Evolutionary conservation across 2,329 filamentous ascomycete genomes (phyloP).

Genomic region (Neocatenulostroma microsporum): DNA sequence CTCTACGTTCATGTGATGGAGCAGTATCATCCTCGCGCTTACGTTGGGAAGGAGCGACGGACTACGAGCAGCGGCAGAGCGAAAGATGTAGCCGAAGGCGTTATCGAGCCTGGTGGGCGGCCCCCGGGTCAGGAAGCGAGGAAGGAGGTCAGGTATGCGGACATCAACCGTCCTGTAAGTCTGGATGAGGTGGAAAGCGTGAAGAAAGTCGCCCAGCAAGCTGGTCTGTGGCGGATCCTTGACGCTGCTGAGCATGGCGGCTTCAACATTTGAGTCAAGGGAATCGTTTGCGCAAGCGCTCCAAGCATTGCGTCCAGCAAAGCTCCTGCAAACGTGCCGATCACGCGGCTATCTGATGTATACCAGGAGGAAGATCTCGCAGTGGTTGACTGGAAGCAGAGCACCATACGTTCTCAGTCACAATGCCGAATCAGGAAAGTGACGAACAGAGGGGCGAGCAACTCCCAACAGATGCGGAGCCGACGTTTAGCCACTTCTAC

Average conservation of each 20-base stretch:
- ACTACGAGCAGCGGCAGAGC: slow-evolving; percentile 15
- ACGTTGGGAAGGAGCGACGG: slow-evolving; percentile 64
- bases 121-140: slow-evolving; percentile 21
- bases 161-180: slow-evolving; percentile 67
- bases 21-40: slow-evolving; percentile 72
- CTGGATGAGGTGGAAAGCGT: slow-evolving; percentile 59
- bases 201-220: slow-evolving; percentile 58
- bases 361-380: too few relatives aligned
- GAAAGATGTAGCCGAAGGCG: slow-evolving; percentile 22
- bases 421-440: too few relatives aligned
- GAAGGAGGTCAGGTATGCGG: slow-evolving; percentile 57
- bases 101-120: slow-evolving; percentile 24
- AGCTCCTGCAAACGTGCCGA: too few relatives aligned
- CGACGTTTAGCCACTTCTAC: too few relatives aligned
- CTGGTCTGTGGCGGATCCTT: slow-evolving; percentile 71
- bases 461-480: too few relatives aligned
- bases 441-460: too few relatives aligned
- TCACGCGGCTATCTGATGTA: too few relatives aligned
- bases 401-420: too few relatives aligned
- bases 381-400: too few relatives aligned
- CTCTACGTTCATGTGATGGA: slow-evolving; percentile 84
- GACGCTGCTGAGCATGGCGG: slow-evolving; percentile 53
- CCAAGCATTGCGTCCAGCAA: too few relatives aligned
- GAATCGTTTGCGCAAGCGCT: too few relatives aligned
- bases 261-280: slow-evolving; percentile 41